Percentiles rank a stretch among this genome's conserved stretches.
Conservation (phyloP, 1,284 basidiomycete genomes). For the Leccinum griseonigrum region DNA sequence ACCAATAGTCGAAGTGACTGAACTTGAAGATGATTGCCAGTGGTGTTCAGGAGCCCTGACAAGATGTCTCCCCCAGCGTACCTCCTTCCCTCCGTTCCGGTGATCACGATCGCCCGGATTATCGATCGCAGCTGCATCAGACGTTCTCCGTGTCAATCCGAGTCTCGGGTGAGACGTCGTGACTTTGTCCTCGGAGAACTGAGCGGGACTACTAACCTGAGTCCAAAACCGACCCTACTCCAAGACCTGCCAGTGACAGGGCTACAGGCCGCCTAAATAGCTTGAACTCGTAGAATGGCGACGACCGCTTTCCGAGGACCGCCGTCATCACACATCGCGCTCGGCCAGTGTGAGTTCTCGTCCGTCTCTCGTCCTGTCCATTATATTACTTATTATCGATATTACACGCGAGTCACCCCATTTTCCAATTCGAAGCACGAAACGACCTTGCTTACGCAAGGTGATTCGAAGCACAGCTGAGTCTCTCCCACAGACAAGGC, state of each 20-base stretch:
- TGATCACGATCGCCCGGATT: conserved; percentile 31
- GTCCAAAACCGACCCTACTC: conserved; percentile 14
- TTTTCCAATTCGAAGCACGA: conserved; percentile 31
- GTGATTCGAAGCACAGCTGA: conserved; percentile 24
- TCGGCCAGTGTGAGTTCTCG: conserved; percentile 1
- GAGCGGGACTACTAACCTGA: conserved; percentile 6
- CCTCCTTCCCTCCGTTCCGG: conserved; percentile 30
- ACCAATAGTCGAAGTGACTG: conserved; percentile 24
- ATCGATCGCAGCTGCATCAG: conserved; percentile 34
- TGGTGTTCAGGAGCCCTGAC: conserved; percentile 7
- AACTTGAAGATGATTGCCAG: conserved; percentile 16
- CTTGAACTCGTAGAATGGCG: too few species aligned
- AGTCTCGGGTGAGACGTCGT: not conserved
- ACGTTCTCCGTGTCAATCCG: conserved; percentile 20
- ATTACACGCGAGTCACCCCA: conserved; percentile 26
- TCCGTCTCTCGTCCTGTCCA: not conserved
- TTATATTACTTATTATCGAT: conserved; percentile 11
- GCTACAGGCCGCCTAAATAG: too few species aligned
- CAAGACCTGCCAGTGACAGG: not conserved
- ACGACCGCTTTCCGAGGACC: conserved; percentile 14
- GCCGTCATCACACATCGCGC: not conserved
- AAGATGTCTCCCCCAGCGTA: conserved; percentile 1
- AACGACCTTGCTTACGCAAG: too few species aligned
- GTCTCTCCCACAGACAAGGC: conserved; percentile 11
- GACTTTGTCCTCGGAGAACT: conserved; percentile 14